Evolutionary conservation across 495 filamentous ascomycete species (phyloP).

Genomic region (Podospora conica): DNA sequence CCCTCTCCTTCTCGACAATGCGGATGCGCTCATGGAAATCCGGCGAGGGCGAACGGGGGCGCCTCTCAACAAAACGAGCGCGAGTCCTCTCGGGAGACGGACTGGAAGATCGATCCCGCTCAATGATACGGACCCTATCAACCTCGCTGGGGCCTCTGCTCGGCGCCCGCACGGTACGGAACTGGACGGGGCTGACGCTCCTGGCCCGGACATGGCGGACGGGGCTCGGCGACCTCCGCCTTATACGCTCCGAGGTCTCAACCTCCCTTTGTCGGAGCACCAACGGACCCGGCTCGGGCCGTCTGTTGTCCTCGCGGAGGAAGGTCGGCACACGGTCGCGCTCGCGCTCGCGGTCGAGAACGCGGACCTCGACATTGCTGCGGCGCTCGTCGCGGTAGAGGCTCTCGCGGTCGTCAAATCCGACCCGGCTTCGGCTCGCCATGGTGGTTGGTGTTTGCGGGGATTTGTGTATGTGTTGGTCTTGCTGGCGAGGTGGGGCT

Average conservation of each 20-base stretch:
- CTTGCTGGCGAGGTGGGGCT: slow-evolving; percentile 8
- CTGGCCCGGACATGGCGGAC: slow-evolving; percentile 27
- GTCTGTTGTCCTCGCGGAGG: slow-evolving; percentile 33
- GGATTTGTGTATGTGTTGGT: not conserved
- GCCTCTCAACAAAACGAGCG: slow-evolving; percentile 38
- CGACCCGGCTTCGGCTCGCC: slow-evolving; percentile 31
- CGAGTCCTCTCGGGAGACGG: slow-evolving; percentile 28
- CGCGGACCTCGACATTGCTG: slow-evolving; percentile 31
- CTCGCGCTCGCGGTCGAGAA: slow-evolving; percentile 32
- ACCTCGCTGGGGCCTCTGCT: slow-evolving; percentile 19
- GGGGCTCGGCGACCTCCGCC: slow-evolving; percentile 41
- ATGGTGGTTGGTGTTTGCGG: slow-evolving; percentile 14
- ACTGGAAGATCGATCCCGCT: slow-evolving; percentile 21
- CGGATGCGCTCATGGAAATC: slow-evolving; percentile 33
- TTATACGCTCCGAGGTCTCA: slow-evolving; percentile 36
- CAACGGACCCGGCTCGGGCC: slow-evolving; percentile 33
- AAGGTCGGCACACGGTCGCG: slow-evolving; percentile 36
- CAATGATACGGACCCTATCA: slow-evolving; percentile 25
- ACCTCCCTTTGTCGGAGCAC: slow-evolving; percentile 42
- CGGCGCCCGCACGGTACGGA: slow-evolving; percentile 24
- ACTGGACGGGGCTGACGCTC: slow-evolving; percentile 27
- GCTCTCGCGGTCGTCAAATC: slow-evolving; percentile 40
- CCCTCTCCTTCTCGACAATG: slow-evolving; percentile 38
- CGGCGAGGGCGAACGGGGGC: slow-evolving; percentile 37
- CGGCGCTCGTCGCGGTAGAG: slow-evolving; percentile 33